A percentile compares a stretch with the other conserved stretches of the same genome.
These are phyloP conservation scores for Paramyrothecium sp. DNA, from an alignment of 2,329 filamentous ascomycete genomes.

Conservation along the genomic window DNA sequence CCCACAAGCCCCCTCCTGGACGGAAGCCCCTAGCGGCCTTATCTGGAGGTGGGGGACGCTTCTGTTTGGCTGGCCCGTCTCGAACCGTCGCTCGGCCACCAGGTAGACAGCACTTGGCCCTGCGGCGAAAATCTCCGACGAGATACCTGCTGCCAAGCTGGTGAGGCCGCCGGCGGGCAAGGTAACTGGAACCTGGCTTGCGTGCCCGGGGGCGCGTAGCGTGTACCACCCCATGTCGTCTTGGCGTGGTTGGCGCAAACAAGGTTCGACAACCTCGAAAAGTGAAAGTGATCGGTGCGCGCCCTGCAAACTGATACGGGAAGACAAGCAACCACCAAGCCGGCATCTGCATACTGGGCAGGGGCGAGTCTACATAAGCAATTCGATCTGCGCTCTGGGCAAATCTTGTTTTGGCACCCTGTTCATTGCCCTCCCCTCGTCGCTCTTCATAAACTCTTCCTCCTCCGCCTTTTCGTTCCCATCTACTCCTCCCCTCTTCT, in stretches of 20 bases:
- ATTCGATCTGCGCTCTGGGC: not conserved
- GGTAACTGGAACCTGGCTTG: not conserved
- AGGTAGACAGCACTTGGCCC: not conserved
- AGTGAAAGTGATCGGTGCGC: not conserved
- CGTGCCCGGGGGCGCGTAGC: not conserved
- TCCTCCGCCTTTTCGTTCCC: not conserved
- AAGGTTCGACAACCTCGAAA: not conserved
- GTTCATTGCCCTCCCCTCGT: not conserved
- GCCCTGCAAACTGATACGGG: not conserved
- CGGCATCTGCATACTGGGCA: not conserved
- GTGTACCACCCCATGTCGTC: not conserved
- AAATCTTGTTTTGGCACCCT: not conserved
- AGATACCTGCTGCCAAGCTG: not conserved
- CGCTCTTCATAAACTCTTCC: not conserved
- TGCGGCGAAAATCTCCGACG: not conserved
- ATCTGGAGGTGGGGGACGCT: not conserved
- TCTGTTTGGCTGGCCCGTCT: not conserved
- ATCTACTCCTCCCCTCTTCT: not conserved
- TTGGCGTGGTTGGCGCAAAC: not conserved
- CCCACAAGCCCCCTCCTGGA: too few relatives aligned
- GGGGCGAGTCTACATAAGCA: not conserved
- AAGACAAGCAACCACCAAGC: not conserved
- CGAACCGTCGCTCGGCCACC: not conserved
- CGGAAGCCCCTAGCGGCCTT: not conserved
- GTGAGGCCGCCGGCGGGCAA: not conserved